A percentile compares a stretch with the other conserved stretches of the same genome.
Conservation (phyloP, 2,329 filamentous ascomycete species). For the Arthrinium puccinioides region DNA sequence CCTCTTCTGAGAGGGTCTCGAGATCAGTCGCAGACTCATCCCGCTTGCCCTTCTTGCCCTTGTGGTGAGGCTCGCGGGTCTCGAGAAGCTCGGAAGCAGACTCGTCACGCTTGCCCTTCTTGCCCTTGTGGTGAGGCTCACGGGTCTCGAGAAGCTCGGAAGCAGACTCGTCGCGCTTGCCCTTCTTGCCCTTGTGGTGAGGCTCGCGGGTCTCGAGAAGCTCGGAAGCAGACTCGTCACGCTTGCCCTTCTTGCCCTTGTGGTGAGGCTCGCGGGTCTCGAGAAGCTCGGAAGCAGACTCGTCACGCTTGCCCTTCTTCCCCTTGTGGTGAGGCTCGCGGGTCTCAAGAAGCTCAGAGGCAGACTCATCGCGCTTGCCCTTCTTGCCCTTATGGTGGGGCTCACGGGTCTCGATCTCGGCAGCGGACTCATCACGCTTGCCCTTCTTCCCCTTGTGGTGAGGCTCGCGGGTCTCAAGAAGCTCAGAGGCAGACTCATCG, state of each 20-base stretch:
- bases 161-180: not conserved
- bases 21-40: no score
- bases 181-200: conserved; percentile 13
- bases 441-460: conserved; percentile 12
- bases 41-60: conserved; percentile 11
- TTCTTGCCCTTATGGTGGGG: conserved; percentile 13
- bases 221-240: no score
- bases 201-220: no score
- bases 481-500: no score
- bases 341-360: no score
- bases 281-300: no score
- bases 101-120: conserved; percentile 6
- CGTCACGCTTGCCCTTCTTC: conserved; percentile 7
- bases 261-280: conserved; percentile 6
- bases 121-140: conserved; percentile 10
- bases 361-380: not conserved
- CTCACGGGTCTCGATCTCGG: no score
- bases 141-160: no score
- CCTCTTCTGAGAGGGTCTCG: not conserved
- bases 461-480: no score
- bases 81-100: no score
- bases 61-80: conserved; percentile 7
- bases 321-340: conserved; percentile 10
- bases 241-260: conserved; percentile 11
- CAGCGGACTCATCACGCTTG: not conserved